Conservation (phyloP, 1,284 basidiomycete species). For the Cryptococcus sp. region DNA sequence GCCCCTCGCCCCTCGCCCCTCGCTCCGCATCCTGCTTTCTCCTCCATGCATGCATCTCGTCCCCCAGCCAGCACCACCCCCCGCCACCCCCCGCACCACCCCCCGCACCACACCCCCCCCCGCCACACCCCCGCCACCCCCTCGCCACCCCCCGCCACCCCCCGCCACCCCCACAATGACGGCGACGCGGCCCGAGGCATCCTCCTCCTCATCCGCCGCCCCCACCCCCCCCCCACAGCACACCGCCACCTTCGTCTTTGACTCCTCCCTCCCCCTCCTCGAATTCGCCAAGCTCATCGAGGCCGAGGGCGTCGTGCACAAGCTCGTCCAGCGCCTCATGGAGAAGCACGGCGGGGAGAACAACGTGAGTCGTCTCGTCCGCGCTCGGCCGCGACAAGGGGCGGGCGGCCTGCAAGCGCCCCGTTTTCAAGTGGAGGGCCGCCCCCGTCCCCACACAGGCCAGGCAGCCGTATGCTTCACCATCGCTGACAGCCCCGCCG, state of each 20-base stretch:
- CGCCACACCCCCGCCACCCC: neutral
- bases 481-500: neutral
- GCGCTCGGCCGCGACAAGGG: neutral
- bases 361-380: conserved; percentile 24
- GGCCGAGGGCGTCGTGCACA: conserved; percentile 38
- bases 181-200: conserved; percentile 33
- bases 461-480: neutral
- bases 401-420: neutral
- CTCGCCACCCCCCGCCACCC: neutral
- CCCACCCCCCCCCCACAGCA: conserved; percentile 18
- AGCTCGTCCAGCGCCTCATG: conserved; percentile 41
- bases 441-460: neutral
- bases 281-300: conserved; percentile 37
- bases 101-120: neutral
- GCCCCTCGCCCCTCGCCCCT: neutral
- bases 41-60: neutral
- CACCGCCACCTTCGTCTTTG: conserved; percentile 31
- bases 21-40: no score
- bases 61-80: neutral
- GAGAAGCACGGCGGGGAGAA: conserved; percentile 40
- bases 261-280: conserved; percentile 33
- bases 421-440: no score
- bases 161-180: conserved; percentile 1
- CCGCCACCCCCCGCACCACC: neutral
- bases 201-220: conserved; percentile 25